Base-by-base conservation (phyloP, 768 basidiomycete genomes). In the Leccinum disarticulatum region DNA sequence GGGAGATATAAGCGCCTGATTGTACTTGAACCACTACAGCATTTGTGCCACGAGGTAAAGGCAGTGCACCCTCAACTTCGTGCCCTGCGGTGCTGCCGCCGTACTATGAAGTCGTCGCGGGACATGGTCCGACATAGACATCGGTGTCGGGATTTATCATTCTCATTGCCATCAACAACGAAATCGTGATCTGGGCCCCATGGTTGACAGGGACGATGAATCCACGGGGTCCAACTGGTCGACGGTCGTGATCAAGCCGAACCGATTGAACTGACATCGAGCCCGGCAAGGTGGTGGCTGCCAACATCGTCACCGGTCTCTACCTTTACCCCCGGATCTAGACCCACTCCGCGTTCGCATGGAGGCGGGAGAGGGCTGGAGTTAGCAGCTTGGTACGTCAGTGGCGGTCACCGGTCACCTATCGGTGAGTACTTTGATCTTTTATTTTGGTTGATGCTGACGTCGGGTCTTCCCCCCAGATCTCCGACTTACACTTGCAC, bases 371-470 rank as follows among this genome's bases (percentile, higher is more conserved):
- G 59, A 80, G 57, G 52, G 41, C n/a, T 41, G 36, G n/a, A 14
- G 56, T 71, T 55, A 81, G 85, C 64, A 81, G 79, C 46, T 73
- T 87, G 73, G 79, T 89, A 53, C 77, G 83, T 62, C 82, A 83
- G 63, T 90, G 83, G 75, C n/a, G n/a, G n/a, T n/a, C n/a, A n/a
- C n/a, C 86, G 80, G 48, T 88, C 87, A 22, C 88, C 88, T 1
- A 86, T 90, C 54, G 84, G 88, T 90, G 56, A 46, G 77, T 74
- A 19, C 8, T 43, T 19, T 43, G n/a, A 27, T 46, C n/a, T n/a
- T n/a, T n/a, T n/a, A n/a, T n/a, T n/a, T n/a, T n/a, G n/a, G n/a
- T n/a, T n/a, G n/a, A n/a, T 27, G 27, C 27, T 27, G 27, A 27
- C 27, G 27, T 27, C 27, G 27, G 27, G 27, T 27, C n/a, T n/a